These are phyloP conservation scores for Comarum palustre DNA, from an alignment of 306 rosid species.

Conservation along the genomic window DNA sequence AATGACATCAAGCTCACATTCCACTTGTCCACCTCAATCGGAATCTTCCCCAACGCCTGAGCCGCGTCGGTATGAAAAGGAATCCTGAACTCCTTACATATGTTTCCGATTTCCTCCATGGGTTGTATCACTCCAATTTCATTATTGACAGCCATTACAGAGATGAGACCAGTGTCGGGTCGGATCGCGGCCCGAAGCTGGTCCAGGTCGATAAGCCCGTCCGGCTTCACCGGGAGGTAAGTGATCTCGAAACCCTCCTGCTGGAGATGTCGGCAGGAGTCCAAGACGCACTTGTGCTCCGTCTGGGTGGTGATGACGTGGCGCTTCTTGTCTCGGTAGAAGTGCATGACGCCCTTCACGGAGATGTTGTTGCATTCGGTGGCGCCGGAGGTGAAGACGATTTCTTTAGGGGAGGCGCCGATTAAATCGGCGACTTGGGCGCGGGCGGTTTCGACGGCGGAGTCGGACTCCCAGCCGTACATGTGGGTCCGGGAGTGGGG, in stretches of 20 bases:
- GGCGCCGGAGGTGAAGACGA: constrained; percentile 84
- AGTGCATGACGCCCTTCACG: constrained; percentile 74
- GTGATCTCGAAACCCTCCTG: constrained; percentile 86
- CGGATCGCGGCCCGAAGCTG: constrained; percentile 62
- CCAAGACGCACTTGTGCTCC: constrained; percentile 96
- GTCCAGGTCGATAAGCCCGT: constrained; percentile 69
- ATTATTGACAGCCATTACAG: constrained; percentile 90
- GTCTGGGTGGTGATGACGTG: constrained; percentile 88
- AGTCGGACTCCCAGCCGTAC: constrained; percentile 94
- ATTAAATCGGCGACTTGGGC: constrained; percentile 65
- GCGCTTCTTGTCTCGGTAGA: constrained; percentile 74
- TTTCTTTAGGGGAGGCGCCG: constrained; percentile 78
- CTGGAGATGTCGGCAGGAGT: constrained; percentile 88
- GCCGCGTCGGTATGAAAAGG: constrained; percentile 95
- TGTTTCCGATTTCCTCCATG: constrained; percentile 68
- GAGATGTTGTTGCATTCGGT: constrained; percentile 87
- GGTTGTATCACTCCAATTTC: constrained; percentile 96
- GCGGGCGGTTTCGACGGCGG: constrained; percentile 81
- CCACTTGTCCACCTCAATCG: constrained; percentile 76
- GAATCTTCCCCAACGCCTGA: constrained; percentile 90
- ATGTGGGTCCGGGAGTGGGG: constrained; percentile 91
- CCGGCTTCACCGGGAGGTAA: constrained; percentile 66
- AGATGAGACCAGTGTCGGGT: constrained; percentile 76
- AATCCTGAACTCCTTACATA: constrained; percentile 72
- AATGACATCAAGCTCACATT: constrained; percentile 92